These are phyloP conservation scores for Penicillium sp. DNA, from an alignment of 2,329 filamentous ascomycete species.

Conservation along the genomic window DNA sequence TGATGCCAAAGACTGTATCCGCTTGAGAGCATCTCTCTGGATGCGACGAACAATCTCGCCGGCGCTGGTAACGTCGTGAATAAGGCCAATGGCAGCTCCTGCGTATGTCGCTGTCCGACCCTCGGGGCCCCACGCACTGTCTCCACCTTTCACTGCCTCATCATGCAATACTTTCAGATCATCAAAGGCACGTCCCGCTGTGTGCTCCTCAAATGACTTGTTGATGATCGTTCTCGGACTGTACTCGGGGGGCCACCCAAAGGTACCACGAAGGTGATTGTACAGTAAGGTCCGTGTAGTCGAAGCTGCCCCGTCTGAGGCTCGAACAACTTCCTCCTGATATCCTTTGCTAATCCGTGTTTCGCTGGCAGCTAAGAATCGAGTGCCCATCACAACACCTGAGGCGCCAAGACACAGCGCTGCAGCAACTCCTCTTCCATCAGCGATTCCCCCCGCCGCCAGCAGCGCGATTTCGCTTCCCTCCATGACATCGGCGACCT, in stretches of 20 bases:
- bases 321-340: constrained; percentile 46
- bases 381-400: constrained; percentile 58
- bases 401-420: constrained; percentile 48
- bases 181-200: constrained; percentile 40
- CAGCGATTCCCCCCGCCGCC: constrained; percentile 50
- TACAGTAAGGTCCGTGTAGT: constrained; percentile 51
- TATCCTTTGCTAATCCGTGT: constrained; percentile 49
- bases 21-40: constrained; percentile 9
- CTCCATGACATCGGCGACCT: constrained; percentile 42
- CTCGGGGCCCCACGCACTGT: constrained; percentile 44
- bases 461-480: constrained; percentile 41
- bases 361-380: constrained; percentile 53
- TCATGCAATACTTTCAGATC: constrained; percentile 43
- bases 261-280: constrained; percentile 52
- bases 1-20: constrained; percentile 3
- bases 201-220: constrained; percentile 44
- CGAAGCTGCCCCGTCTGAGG: constrained; percentile 46
- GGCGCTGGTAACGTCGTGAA: constrained; percentile 38
- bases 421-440: constrained; percentile 48
- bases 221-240: constrained; percentile 56
- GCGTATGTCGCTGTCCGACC: constrained; percentile 49
- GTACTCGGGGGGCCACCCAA: constrained; percentile 55
- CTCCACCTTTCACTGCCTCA: constrained; percentile 35
- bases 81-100: constrained; percentile 43
- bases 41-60: constrained; percentile 34